A percentile compares a stretch with the other conserved stretches of the same genome.
Evolutionary conservation across 768 basidiomycete genomes (phyloP).

Genomic region (Rhizopogon vesiculosus): DNA sequence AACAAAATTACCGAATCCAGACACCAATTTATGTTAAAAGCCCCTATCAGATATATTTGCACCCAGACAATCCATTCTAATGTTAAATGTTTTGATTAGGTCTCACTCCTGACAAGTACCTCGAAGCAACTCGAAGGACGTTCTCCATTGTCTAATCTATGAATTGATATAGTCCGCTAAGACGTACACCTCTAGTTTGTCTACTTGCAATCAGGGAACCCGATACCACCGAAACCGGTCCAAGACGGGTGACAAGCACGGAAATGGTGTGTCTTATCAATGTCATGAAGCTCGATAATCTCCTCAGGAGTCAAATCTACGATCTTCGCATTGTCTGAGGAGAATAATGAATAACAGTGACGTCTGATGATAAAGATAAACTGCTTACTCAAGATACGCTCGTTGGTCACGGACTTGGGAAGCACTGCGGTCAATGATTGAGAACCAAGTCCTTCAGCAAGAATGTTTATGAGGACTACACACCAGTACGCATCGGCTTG

Average conservation of each 20-base stretch:
- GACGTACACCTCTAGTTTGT: neutral
- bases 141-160: too few relatives aligned
- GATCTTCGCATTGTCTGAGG: slow-evolving; percentile 51
- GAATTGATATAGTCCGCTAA: too few relatives aligned
- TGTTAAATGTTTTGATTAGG: too few relatives aligned
- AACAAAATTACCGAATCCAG: too few relatives aligned
- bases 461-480: slow-evolving; percentile 1
- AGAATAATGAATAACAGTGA: neutral
- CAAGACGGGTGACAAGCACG: slow-evolving; percentile 61
- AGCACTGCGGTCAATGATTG: slow-evolving; percentile 39
- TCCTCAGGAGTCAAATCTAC: slow-evolving; percentile 61
- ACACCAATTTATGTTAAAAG: too few relatives aligned
- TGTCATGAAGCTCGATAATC: slow-evolving; percentile 48
- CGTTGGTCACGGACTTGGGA: slow-evolving; percentile 71
- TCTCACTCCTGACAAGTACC: too few relatives aligned
- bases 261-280: slow-evolving; percentile 61
- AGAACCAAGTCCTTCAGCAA: slow-evolving; percentile 8
- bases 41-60: too few relatives aligned
- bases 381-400: slow-evolving; percentile 51
- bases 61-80: too few relatives aligned
- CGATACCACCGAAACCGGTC: slow-evolving; percentile 59
- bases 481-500: slow-evolving; percentile 50
- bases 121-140: too few relatives aligned
- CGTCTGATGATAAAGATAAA: neutral
- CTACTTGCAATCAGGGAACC: slow-evolving; percentile 52